Evolutionary conservation across 2,329 filamentous ascomycete genomes (phyloP), one percentile per base, ranked within the genome.

Genomic region (Phoma herbarum): DNA sequence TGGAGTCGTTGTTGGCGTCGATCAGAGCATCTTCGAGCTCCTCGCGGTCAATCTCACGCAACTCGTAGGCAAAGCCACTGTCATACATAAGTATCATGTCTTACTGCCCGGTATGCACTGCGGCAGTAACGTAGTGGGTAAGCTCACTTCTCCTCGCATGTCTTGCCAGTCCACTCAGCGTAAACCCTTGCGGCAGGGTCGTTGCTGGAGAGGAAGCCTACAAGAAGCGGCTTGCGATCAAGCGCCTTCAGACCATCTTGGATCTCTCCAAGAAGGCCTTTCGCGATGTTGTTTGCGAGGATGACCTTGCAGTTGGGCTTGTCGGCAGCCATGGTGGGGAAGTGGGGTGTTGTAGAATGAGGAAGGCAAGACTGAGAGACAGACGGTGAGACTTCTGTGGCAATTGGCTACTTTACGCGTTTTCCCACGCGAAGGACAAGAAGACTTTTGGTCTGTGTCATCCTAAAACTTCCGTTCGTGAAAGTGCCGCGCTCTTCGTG

Each of bases 121-220:
- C 28, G 25, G n/a, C 42, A 58, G 49, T 57, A 62, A 58, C 42
- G 57, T 31, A 66, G 59, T 57, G 59, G 59, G 64, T 57, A 67
- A 59, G 75, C 90, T 89, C 84, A 97, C 93, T 97, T 96, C 78
- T 98, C 94, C 78, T 89, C 86, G 79, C 92, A 97, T 4, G 95
- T 97, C 85, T 96, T 97, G 78, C 92, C 91, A 39, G 94, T 97
- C 92, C 92, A 97, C 78, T 97, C 92, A 53, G 95, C 95, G 76
- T 99, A 98, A 82, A 96, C 92, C 69, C 91, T 84, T 29, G 94
- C 94, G 37, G 93, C 92, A 28, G 93, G 92, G 79, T 99, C 95
- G 65, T 86, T 86, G 79, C 97, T 98, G 67, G 94, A 93, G 56
- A 99, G 84, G 79, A 97, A 97, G 59, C 94, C 95, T 43, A 94